These are phyloP conservation scores for Aspergillus indologenus DNA, from an alignment of 495 filamentous ascomycete genomes.

Conservation along the genomic window DNA sequence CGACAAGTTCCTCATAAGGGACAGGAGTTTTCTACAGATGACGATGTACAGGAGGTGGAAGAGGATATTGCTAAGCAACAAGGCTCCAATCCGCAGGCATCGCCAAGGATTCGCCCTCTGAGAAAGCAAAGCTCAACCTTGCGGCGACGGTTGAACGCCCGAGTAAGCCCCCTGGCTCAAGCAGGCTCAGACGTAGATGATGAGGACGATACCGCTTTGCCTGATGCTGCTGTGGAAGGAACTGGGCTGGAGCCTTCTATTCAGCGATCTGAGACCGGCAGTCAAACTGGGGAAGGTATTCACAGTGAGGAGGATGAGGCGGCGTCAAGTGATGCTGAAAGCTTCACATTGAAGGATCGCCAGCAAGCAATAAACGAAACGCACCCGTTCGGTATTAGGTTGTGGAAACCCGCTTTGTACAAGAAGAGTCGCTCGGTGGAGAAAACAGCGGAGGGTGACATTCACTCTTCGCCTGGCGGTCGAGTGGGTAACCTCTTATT, in stretches of 20 bases:
- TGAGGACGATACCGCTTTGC: conserved; percentile 40
- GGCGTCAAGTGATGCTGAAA: conserved; percentile 72
- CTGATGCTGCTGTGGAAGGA: conserved; percentile 27
- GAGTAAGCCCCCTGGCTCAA: conserved; percentile 55
- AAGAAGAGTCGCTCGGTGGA: conserved; percentile 97
- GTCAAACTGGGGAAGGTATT: conserved; percentile 50
- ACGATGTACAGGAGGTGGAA: conserved; percentile 82
- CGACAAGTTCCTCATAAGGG: conserved; percentile 71
- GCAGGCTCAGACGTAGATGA: conserved; percentile 55
- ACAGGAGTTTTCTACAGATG: conserved; percentile 90
- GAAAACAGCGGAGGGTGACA: conserved; percentile 93
- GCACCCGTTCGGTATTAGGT: conserved; percentile 95
- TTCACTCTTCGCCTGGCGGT: conserved; percentile 91
- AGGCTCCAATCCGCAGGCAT: conserved; percentile 30
- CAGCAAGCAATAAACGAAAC: conserved; percentile 99
- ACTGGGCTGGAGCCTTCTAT: background rate
- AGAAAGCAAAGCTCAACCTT: conserved; percentile 60
- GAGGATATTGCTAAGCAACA: conserved; percentile 42
- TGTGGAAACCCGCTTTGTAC: conserved; percentile 98
- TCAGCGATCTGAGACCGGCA: conserved; percentile 8
- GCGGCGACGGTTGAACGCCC: conserved; percentile 61
- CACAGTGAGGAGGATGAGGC: conserved; percentile 57
- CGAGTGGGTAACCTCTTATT: conserved; percentile 78
- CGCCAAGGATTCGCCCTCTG: conserved; percentile 39
- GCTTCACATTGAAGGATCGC: conserved; percentile 78